These are phyloP conservation scores for Saccharomyces eubayanus DNA, from an alignment of 805 yeast genomes.

Conservation along the genomic window DNA sequence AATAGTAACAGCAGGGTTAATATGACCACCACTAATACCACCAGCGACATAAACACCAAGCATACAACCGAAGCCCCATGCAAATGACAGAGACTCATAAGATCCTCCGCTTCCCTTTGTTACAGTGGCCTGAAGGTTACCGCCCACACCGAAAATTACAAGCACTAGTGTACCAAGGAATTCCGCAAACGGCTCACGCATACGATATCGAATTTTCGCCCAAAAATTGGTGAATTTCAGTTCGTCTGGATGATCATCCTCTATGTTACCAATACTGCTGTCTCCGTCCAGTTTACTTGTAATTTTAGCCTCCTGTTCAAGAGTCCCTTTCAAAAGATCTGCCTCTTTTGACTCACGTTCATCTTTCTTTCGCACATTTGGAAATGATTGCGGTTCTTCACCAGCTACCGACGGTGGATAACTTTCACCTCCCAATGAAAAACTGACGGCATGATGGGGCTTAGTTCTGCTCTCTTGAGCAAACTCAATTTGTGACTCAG, in stretches of 20 bases:
- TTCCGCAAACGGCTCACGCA: constrained; percentile 39
- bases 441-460: constrained; percentile 6
- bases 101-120: constrained; percentile 32
- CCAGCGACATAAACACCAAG: constrained; percentile 38
- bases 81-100: constrained; percentile 33
- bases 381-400: constrained; percentile 1
- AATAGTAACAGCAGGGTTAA: constrained; percentile 42
- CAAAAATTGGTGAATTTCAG: constrained; percentile 12
- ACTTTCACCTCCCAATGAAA: constrained; percentile 11
- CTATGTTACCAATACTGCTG: constrained; percentile 2
- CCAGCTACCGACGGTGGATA: constrained; percentile 7
- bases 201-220: constrained; percentile 11
- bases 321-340: background rate
- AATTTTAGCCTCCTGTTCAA: constrained; percentile 2
- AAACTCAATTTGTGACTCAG: background rate
- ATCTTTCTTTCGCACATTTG: background rate
- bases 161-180: constrained; percentile 37
- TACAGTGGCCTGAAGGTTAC: constrained; percentile 34
- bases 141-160: constrained; percentile 40
- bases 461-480: background rate
- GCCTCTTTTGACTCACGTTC: background rate
- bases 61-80: constrained; percentile 43
- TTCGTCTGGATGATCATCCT: constrained; percentile 4
- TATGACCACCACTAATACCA: constrained; percentile 43
- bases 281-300: constrained; percentile 1